Conservation (phyloP, 345 rosid genomes). For the Pistacia integerrima region DNA sequence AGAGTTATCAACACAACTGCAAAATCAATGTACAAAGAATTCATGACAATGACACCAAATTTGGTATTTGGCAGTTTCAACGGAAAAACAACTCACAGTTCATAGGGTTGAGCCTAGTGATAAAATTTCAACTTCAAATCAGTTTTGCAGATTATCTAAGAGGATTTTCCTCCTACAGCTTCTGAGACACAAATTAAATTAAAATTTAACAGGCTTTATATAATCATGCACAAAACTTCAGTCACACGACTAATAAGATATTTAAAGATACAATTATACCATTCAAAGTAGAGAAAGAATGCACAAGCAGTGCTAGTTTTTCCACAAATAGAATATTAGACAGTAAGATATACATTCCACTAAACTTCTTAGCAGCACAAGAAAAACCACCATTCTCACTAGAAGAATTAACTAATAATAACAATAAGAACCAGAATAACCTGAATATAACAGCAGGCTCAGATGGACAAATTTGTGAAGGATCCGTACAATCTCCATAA, state of each 20-base stretch:
- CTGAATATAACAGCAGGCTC: conserved; percentile 82
- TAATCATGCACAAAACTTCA: neutral
- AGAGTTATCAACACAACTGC: conserved; percentile 83
- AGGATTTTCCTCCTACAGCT: neutral
- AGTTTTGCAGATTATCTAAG: neutral
- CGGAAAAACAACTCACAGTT: neutral
- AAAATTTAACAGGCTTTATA: neutral
- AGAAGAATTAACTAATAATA: neutral
- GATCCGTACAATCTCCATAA: conserved; percentile 82
- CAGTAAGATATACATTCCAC: neutral
- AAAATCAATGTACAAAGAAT: conserved; percentile 22
- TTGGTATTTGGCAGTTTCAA: neutral
- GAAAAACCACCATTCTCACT: neutral
- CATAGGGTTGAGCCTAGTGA: neutral
- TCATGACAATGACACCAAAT: neutral
- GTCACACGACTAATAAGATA: neutral
- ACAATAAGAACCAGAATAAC: conserved; percentile 28
- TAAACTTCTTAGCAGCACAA: neutral
- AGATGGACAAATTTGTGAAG: conserved; percentile 55
- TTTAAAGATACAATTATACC: neutral
- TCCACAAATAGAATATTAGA: neutral
- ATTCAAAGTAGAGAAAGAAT: neutral
- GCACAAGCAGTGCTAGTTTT: neutral
- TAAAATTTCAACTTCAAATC: conserved; percentile 6
- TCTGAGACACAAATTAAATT: neutral